Evolutionary conservation across 1,284 basidiomycete species (phyloP).

Genomic region (Cryptococcus amylolentus): DNA sequence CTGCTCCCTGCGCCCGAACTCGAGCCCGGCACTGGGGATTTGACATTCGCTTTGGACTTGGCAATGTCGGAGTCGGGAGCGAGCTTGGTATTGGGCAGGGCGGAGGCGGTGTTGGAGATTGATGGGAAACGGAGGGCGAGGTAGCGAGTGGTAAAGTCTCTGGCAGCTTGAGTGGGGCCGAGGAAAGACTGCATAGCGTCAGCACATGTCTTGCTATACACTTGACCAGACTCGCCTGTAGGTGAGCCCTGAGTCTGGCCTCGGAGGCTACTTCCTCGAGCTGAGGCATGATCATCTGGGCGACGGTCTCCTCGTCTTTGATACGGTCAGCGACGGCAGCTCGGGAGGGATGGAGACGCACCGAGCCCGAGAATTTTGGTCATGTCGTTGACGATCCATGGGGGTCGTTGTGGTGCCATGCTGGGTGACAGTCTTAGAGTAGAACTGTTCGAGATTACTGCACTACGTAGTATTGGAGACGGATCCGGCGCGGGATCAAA

Average conservation of each 20-base stretch:
- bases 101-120: conserved; percentile 13
- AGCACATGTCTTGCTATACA: not conserved
- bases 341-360: conserved; percentile 2
- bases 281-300: conserved; percentile 41
- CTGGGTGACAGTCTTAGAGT: not conserved
- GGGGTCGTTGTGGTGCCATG: conserved; percentile 14
- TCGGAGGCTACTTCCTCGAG: conserved; percentile 35
- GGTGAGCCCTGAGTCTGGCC: conserved; percentile 32
- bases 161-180: conserved; percentile 32
- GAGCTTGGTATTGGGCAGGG: conserved; percentile 13
- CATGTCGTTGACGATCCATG: conserved; percentile 42
- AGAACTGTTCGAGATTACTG: no score
- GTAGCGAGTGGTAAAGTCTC: conserved; percentile 41
- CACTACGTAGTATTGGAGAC: no score
- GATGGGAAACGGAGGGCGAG: conserved; percentile 36
- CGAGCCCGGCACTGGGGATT: not conserved
- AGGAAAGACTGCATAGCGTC: conserved; percentile 40
- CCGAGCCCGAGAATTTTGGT: conserved; percentile 38
- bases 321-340: conserved; percentile 6
- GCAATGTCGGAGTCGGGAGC: conserved; percentile 7
- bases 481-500: no score
- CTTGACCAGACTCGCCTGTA: conserved; percentile 28
- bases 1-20: not conserved
- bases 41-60: not conserved
- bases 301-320: conserved; percentile 42